Evolutionary conservation across 495 filamentous ascomycete genomes (phyloP), one percentile per base, ranked within the genome.

Genomic region (Aspergillus diversus): DNA sequence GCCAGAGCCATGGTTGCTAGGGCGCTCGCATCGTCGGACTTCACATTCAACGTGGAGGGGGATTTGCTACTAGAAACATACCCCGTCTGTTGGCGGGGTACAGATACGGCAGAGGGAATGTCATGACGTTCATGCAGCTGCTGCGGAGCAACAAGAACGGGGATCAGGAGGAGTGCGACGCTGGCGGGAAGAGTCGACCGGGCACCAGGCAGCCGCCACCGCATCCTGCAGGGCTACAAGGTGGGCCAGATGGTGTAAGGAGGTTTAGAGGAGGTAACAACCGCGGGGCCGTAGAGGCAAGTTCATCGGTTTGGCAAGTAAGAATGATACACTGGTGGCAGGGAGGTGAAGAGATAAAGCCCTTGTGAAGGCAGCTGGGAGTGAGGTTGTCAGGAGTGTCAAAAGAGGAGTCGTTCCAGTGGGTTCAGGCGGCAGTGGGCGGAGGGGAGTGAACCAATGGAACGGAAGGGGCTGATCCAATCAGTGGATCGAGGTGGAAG

Each of bases 1-100:
- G 91, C 91, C 89, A 91, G 91, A 96, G 93, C 92, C 83, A 91
- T 85, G 86, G 91, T 91, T 83, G 90, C 87, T 80, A 92, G 87
- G 89, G 92, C 92, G 91, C 92, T 91, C 90, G 86, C 91, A 89
- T 94, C 89, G 81, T 86, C 81, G 79, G 84, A 80, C 71, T 80
- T 80, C 70, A 80, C 75, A 67, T 76, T 72, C 67, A 71, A 66
- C 32, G 68, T 39, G 53, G 66, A 51, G 49, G 55, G 63, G 42
- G 63, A 54, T 32, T 63, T 47, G 35, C 52, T 52, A 53, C 34
- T 56, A 50, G 60, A 39, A 48, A 43, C 51, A 55, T 66, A 63
- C 55, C 64, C 71, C 43, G 67, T 62, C 55, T 66, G 61, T 60
- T 63, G 73, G 57, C 74, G 47, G 12, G 70, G 69, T 64, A 77